Conservation (phyloP, 1,139 yeast species). For the Taphrina communis region DNA sequence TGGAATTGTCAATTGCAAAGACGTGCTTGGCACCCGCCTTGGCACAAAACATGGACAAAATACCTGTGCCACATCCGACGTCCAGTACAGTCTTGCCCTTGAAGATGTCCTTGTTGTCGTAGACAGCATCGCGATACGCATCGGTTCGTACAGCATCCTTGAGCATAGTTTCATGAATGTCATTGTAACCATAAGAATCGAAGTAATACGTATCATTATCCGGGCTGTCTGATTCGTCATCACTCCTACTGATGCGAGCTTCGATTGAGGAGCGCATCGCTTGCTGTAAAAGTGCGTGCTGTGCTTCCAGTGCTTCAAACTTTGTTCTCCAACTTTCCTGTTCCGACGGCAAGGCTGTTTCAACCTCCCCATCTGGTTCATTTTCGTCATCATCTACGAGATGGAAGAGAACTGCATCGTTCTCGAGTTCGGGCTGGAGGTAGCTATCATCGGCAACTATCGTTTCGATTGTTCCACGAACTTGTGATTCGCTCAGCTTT, state of each 20-base stretch:
- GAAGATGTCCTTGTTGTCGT: conserved; percentile 85
- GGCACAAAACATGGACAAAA: conserved; percentile 64
- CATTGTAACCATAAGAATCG: conserved; percentile 93
- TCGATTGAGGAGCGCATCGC: conserved; percentile 34
- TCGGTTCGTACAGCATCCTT: conserved; percentile 93
- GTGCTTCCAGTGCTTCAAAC: conserved; percentile 42
- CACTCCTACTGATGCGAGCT: conserved; percentile 4
- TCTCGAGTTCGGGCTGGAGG: conserved; percentile 48
- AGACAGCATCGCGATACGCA: conserved; percentile 89
- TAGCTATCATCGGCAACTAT: conserved; percentile 45
- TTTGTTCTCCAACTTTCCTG: conserved; percentile 31
- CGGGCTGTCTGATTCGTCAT: conserved; percentile 45
- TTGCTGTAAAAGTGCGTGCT: conserved; percentile 45
- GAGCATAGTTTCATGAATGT: conserved; percentile 98
- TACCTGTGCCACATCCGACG: conserved; percentile 73
- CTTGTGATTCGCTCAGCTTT: conserved; percentile 42
- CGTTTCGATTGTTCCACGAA: conserved; percentile 42
- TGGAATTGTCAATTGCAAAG: conserved; percentile 76
- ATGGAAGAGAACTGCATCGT: conserved; percentile 48
- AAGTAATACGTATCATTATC: conserved; percentile 86
- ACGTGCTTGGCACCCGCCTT: conserved; percentile 67
- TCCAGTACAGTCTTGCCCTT: conserved; percentile 95
- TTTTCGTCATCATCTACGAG: conserved; percentile 46
- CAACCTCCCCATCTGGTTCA: conserved; percentile 37
- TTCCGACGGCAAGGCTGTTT: conserved; percentile 34